phyloP scores from a whole-genome alignment of 2,329 filamentous ascomycete genomes.

The Aspergillus novofumigatus region DNA sequence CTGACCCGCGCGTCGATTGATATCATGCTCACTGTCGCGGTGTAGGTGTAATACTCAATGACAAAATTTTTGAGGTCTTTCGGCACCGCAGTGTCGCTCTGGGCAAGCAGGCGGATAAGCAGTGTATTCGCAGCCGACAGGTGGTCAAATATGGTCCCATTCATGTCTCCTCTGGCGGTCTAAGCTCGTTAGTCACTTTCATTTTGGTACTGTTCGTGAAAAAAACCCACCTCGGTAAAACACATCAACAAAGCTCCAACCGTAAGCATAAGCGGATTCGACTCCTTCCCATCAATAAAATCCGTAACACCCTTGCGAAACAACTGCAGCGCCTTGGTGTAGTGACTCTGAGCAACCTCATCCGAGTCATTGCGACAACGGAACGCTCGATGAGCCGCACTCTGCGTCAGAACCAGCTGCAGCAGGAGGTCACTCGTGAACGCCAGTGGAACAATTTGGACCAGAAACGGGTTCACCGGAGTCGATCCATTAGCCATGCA shows the following conservation, averaged over 20 bases:
- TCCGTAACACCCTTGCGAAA: constrained; percentile 27
- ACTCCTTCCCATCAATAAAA: constrained; percentile 28
- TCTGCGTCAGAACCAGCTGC: constrained; percentile 46
- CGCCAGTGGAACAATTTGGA: constrained; percentile 45
- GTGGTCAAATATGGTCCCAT: constrained; percentile 46
- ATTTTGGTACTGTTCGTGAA: background rate
- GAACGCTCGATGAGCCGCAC: constrained; percentile 29
- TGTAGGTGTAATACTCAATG: constrained; percentile 49
- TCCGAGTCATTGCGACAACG: constrained; percentile 26
- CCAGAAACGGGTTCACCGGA: constrained; percentile 44
- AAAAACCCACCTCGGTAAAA: constrained; percentile 42
- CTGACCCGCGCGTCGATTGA: constrained; percentile 36
- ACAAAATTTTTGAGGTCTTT: constrained; percentile 44
- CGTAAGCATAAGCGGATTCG: constrained; percentile 37
- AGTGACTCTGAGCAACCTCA: constrained; percentile 26
- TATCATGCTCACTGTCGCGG: constrained; percentile 46
- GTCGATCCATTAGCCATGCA: constrained; percentile 49
- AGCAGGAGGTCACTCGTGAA: constrained; percentile 45
- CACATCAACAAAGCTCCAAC: constrained; percentile 46
- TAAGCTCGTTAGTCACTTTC: constrained; percentile 8
- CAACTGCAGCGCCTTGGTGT: constrained; percentile 26
- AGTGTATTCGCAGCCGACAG: constrained; percentile 43
- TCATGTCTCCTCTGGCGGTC: constrained; percentile 44
- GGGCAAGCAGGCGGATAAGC: constrained; percentile 34
- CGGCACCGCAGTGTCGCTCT: constrained; percentile 29